A percentile compares a stretch with the other conserved stretches of the same genome.
Conservation (phyloP, 805 yeast genomes). For the Tetrapisispora namnaoensis region DNA sequence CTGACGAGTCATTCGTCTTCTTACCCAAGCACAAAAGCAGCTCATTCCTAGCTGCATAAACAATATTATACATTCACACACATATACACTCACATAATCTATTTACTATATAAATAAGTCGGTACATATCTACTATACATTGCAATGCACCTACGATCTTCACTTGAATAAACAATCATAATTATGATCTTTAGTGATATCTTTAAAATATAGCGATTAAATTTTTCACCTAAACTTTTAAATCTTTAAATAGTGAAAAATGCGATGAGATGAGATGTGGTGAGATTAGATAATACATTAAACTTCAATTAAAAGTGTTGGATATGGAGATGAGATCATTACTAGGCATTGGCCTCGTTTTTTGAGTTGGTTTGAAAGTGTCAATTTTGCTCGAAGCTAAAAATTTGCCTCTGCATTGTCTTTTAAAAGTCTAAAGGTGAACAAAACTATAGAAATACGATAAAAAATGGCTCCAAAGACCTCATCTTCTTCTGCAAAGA, state of each 20-base stretch:
- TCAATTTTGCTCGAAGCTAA: too few species aligned
- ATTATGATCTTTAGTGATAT: too few species aligned
- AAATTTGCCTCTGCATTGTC: too few species aligned
- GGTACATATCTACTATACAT: neutral
- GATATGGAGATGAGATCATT: too few species aligned
- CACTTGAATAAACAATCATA: too few species aligned
- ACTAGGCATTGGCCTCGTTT: too few species aligned
- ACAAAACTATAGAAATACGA: neutral
- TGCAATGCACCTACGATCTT: too few species aligned
- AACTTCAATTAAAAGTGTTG: too few species aligned
- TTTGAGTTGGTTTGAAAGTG: too few species aligned
- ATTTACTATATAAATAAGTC: neutral
- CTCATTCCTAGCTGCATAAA: constrained; percentile 32
- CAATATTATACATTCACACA: neutral
- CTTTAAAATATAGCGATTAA: neutral
- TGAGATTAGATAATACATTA: neutral
- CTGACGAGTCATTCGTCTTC: constrained; percentile 63
- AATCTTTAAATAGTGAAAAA: neutral
- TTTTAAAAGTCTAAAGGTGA: too few species aligned
- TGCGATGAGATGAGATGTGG: neutral
- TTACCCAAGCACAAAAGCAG: constrained; percentile 94
- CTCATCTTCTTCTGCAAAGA: constrained; percentile 14
- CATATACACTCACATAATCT: neutral
- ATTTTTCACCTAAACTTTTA: neutral
- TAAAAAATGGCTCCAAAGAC: constrained; percentile 15